phyloP scores from a whole-genome alignment of 2,329 filamentous ascomycete genomes.

The Talaromyces sp. region DNA sequence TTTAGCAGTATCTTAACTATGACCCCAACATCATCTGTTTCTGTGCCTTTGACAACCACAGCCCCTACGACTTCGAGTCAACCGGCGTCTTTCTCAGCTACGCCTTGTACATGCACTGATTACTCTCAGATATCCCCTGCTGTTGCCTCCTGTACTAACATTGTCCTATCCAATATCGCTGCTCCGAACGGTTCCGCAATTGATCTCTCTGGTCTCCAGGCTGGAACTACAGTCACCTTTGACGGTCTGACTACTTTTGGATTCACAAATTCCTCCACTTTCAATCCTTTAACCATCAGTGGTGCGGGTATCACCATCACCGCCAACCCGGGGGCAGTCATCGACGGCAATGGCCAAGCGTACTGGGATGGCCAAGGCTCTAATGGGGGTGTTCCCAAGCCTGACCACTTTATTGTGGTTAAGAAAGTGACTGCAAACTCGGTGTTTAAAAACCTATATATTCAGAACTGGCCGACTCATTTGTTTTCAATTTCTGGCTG shows the following conservation, averaged over 20 bases:
- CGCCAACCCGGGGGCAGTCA: neutral
- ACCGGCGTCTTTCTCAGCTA: neutral
- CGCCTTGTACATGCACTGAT: neutral
- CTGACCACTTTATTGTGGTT: neutral
- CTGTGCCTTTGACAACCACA: neutral
- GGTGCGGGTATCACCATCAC: neutral
- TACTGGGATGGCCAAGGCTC: conserved; percentile 1
- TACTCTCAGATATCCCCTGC: neutral
- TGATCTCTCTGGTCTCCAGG: neutral
- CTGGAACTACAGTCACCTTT: neutral
- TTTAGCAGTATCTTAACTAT: neutral
- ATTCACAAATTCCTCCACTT: neutral
- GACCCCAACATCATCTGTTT: neutral
- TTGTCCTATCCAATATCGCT: neutral
- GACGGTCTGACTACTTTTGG: neutral
- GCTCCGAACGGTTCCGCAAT: neutral
- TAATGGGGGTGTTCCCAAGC: neutral
- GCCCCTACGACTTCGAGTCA: neutral
- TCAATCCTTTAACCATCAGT: neutral
- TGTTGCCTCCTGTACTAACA: neutral
- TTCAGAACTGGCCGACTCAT: conserved; percentile 1
- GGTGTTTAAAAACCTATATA: neutral
- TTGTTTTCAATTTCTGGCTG: neutral
- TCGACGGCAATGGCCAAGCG: conserved; percentile 1
- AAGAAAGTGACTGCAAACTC: neutral